These are phyloP conservation scores for Prunus yedoensis DNA, from an alignment of 331 rosid genomes.

Conservation along the genomic window DNA sequence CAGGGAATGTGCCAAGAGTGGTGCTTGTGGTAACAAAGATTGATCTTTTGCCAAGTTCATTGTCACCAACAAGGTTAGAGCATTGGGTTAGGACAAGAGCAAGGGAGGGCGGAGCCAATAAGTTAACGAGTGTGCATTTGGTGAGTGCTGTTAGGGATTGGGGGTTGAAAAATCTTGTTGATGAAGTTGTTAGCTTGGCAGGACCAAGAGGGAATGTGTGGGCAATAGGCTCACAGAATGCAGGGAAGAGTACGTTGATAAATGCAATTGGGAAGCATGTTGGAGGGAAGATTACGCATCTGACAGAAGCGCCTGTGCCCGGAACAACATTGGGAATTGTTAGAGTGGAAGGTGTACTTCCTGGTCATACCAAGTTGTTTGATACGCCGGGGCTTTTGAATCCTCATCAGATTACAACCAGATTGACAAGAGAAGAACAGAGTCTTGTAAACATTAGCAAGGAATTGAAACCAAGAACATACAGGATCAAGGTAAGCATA, in stretches of 20 bases:
- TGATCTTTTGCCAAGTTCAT: slow-evolving; percentile 68
- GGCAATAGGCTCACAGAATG: slow-evolving; percentile 96
- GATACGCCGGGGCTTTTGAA: slow-evolving; percentile 94
- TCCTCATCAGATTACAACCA: slow-evolving; percentile 78
- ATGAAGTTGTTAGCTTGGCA: slow-evolving; percentile 57
- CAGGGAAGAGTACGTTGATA: slow-evolving; percentile 88
- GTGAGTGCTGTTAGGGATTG: slow-evolving; percentile 81
- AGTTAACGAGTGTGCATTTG: slow-evolving; percentile 87
- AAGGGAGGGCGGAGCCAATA: slow-evolving; percentile 76
- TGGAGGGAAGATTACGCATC: slow-evolving; percentile 65
- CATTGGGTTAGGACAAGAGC: slow-evolving; percentile 94
- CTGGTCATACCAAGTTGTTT: slow-evolving; percentile 75
- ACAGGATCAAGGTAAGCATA: slow-evolving; percentile 72
- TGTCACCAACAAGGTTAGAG: slow-evolving; percentile 75
- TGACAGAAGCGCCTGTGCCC: slow-evolving; percentile 94
- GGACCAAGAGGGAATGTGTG: slow-evolving; percentile 92
- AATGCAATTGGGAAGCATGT: slow-evolving; percentile 66
- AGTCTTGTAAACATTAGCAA: slow-evolving; percentile 81
- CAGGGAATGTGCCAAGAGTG: slow-evolving; percentile 87
- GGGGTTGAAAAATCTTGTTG: slow-evolving; percentile 82
- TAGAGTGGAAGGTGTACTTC: slow-evolving; percentile 88
- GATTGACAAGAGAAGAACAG: slow-evolving; percentile 86
- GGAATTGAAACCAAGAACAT: slow-evolving; percentile 95
- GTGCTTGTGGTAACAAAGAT: slow-evolving; percentile 83
- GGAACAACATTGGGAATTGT: slow-evolving; percentile 94